Evolutionary conservation across 2,329 filamentous ascomycete species (phyloP).

Genomic region (Aspergillus brasiliensis): DNA sequence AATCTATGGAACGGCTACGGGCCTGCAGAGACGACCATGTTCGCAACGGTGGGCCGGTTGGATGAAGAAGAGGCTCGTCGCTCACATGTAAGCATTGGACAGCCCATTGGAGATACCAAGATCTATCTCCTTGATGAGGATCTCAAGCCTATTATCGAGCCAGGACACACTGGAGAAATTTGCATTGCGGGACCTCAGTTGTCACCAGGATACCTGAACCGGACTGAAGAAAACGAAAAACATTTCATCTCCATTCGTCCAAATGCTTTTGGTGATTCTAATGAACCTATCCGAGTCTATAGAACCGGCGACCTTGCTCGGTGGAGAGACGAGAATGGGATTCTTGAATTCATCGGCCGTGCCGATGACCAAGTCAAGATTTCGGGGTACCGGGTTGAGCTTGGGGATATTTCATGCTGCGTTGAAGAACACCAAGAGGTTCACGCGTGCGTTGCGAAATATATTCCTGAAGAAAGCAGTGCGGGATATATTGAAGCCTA

Average conservation of each 20-base stretch:
- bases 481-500: background rate
- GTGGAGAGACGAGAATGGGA: conserved; percentile 75
- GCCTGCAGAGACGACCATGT: conserved; percentile 15
- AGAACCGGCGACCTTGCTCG: conserved; percentile 66
- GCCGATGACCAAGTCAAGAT: conserved; percentile 86
- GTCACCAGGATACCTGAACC: conserved; percentile 68
- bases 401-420: conserved; percentile 66
- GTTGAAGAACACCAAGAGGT: conserved; percentile 63
- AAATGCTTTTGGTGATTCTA: conserved; percentile 41
- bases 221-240: conserved; percentile 59
- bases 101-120: conserved; percentile 9
- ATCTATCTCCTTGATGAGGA: conserved; percentile 9
- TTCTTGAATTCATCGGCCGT: conserved; percentile 73
- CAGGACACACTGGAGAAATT: conserved; percentile 75
- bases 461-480: background rate
- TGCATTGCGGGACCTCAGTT: conserved; percentile 74
- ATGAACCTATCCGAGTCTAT: conserved; percentile 37
- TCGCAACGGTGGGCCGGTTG: conserved; percentile 9
- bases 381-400: conserved; percentile 83
- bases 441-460: background rate
- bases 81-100: conserved; percentile 7
- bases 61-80: conserved; percentile 8
- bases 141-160: background rate
- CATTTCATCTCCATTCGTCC: conserved; percentile 61
- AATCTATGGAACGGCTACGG: conserved; percentile 19